A percentile compares a stretch with the other conserved stretches of the same genome.
Evolutionary conservation across 495 filamentous ascomycete species (phyloP).

Genomic region (Neurospora intermedia): DNA sequence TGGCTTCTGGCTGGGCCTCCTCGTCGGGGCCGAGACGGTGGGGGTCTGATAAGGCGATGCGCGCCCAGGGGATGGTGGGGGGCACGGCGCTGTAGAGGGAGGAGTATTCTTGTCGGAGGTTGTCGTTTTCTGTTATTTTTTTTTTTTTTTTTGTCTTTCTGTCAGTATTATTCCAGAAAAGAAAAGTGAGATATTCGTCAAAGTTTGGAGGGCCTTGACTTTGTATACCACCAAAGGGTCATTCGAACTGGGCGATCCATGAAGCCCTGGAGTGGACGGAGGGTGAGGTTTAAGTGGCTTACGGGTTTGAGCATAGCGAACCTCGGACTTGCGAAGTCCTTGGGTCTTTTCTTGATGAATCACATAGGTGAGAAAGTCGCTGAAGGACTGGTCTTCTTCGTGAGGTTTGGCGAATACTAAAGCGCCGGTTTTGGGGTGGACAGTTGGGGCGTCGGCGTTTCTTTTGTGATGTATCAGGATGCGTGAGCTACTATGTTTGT

Average conservation of each 20-base stretch:
- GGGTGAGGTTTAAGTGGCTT: neutral
- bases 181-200: no score
- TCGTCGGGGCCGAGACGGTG: neutral
- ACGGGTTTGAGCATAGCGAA: slow-evolving; percentile 47
- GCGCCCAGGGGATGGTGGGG: slow-evolving; percentile 51
- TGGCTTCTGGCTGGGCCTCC: slow-evolving; percentile 49
- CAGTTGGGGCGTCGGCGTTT: slow-evolving; percentile 51
- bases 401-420: slow-evolving; percentile 46
- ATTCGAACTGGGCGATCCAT: no score
- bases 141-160: no score
- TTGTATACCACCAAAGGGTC: no score
- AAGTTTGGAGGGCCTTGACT: no score
- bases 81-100: slow-evolving; percentile 45
- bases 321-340: slow-evolving; percentile 17
- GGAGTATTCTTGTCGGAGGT: slow-evolving; percentile 57
- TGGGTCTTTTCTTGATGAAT: slow-evolving; percentile 24
- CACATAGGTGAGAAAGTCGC: slow-evolving; percentile 36
- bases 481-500: neutral
- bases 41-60: slow-evolving; percentile 33
- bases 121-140: slow-evolving; percentile 50
- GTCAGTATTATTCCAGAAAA: neutral
- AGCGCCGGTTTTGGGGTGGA: slow-evolving; percentile 14
- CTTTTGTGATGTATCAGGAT: slow-evolving; percentile 20
- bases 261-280: no score
- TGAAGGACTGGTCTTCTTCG: slow-evolving; percentile 41